Evolutionary conservation across 805 yeast species (phyloP), one percentile per base, ranked within the genome.

Genomic region (Saccharomycopsis capsularis): DNA sequence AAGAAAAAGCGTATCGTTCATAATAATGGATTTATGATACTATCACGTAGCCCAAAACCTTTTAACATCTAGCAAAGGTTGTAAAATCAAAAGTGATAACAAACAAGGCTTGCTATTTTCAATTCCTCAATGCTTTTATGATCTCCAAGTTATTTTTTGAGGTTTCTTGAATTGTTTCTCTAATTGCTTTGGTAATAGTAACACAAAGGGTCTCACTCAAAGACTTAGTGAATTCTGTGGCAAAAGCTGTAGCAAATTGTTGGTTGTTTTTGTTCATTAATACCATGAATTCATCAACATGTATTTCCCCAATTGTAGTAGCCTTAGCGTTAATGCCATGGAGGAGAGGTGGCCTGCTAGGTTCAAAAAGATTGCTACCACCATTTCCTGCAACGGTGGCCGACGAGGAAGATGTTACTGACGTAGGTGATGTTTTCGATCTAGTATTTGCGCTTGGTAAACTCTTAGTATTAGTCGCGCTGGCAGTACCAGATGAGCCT

Each of bases 141-240:
- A 52, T 49, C 21, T 52, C 55, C 43, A 52, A 49, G 34, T 52
- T 48, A 41, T 40, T 52, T 34, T 46, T 48, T 2, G 55, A 42
- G 13, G 55, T 52, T 46, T 52, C 55, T 15, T 52, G 48, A 39
- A 52, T 49, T 5, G 48, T 46, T 21, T 52, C 55, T 42, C 42
- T 49, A 24, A 52, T 42, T 1, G 53, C 51, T 30, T 46, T 49
- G 7, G 49, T 22, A n/a, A 50, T 42, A 7, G 47, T 50, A 5
- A 19, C 45, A 22, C 47, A 42, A 9, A 52, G 25, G 7, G 55
- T 52, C 11, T 52, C 53, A 9, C 42, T 38, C 5, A 52, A 15
- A 4, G 48, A 39, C 32, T 46, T 48, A 4, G 55, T 49, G 21
- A 52, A 46, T 30, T 52, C 53, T 3, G 47, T 37, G 11, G 55